Evolutionary conservation across 306 rosid species (phyloP).

Genomic region (Quercus suber): DNA sequence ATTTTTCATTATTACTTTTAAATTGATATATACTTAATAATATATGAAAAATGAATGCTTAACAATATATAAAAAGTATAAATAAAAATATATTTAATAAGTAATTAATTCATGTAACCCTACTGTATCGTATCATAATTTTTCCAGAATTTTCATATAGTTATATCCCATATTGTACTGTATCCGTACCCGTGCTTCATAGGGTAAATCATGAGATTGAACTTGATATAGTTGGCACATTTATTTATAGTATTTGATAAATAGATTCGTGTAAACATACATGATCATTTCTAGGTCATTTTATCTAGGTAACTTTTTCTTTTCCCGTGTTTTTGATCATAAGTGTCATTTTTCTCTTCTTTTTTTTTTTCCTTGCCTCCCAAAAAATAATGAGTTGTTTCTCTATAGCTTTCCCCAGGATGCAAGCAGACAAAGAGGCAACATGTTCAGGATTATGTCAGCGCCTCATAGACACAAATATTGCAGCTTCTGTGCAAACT

Average conservation of each 20-base stretch:
- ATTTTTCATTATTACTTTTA: too few species aligned
- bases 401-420: slow-evolving; percentile 8
- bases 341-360: slow-evolving; percentile 10
- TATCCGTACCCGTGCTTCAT: too few species aligned
- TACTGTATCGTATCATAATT: too few species aligned
- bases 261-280: background rate
- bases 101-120: too few species aligned
- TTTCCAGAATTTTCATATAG: background rate
- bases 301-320: slow-evolving; percentile 35
- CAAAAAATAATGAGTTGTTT: background rate
- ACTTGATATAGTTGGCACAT: background rate
- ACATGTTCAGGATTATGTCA: background rate
- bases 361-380: background rate
- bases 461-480: background rate
- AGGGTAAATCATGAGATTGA: background rate
- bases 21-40: too few species aligned
- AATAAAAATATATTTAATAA: too few species aligned
- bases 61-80: too few species aligned
- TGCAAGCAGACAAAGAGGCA: background rate
- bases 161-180: too few species aligned
- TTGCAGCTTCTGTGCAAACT: background rate
- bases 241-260: background rate
- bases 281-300: slow-evolving; percentile 22
- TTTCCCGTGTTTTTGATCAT: slow-evolving; percentile 8
- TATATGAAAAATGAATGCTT: too few species aligned